Base-by-base conservation (phyloP, 176 grass and related monocot genomes). In the Musa acuminata region DNA sequence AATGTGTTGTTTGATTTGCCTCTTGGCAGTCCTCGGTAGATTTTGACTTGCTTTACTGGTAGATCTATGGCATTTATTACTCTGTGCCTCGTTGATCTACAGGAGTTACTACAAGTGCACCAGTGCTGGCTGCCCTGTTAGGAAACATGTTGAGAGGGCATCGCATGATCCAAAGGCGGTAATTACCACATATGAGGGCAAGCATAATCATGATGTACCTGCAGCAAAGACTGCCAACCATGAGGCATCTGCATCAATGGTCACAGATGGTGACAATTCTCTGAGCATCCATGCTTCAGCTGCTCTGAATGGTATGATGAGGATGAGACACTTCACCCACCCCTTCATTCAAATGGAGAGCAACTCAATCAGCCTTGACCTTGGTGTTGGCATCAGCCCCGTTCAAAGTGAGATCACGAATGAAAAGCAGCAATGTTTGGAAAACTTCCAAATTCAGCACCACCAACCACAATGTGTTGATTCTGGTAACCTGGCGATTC, bases 31-130 rank as follows among this genome's bases (percentile, higher is more conserved):
- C 35, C 35, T 43, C 35, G 4, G 35, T 6, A 43, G 35, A 43
- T 43, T 43, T 43, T 43, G 35, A 2, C 43, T 21, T 70, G 8
- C 4, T 70, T 70, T 65, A 26, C 63, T 3, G 9, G 63, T 9
- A 65, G 63, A 60, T 60, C 6, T 9, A 21, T n/a, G 14, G 14
- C 14, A 13, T 29, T 13, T 67, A 43, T 26, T 12, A 5, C 24
- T 53, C 24, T 22, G 14, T 76, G 73, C 8, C 71, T 62, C 79
- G 76, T 55, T 77, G 77, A 69, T 53, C 67, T 63, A 49, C 83
- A 99, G 96, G 86, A 99, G 96, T 80, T 99, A 99, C 78, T 99
- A 99, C 71, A 99, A 99, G 79, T 99, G 96, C 84, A 99, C 96
- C 82, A 73, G 83, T 62, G 82, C 77, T 64, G 88, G 96, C 64